Evolutionary conservation across 495 filamentous ascomycete genomes (phyloP).

Genomic region (Penicillium soppii): DNA sequence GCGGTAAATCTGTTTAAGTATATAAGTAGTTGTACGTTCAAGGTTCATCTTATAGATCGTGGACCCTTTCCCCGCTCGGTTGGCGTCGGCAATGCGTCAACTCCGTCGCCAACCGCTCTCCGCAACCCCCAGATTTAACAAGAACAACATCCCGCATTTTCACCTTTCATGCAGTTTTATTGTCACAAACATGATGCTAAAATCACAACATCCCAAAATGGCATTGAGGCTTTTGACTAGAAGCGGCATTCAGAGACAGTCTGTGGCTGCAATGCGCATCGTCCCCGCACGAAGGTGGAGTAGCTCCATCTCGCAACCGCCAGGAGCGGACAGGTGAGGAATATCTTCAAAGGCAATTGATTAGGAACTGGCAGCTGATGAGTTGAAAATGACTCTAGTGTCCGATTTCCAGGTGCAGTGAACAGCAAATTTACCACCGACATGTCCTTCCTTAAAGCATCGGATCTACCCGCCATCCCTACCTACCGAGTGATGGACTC

Average conservation of each 20-base stretch:
- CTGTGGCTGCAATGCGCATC: neutral
- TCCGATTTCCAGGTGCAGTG: constrained; percentile 93
- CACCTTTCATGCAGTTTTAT: no score
- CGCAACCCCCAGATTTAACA: constrained; percentile 27
- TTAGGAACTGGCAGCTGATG: neutral
- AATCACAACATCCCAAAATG: constrained; percentile 21
- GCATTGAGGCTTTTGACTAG: constrained; percentile 19
- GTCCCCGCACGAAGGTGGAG: constrained; percentile 46
- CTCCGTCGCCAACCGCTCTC: constrained; percentile 41
- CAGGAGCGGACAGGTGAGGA: constrained; percentile 61
- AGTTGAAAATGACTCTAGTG: constrained; percentile 40
- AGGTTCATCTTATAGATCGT: neutral
- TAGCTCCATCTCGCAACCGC: constrained; percentile 64
- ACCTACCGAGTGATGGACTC: constrained; percentile 88
- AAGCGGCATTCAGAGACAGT: neutral
- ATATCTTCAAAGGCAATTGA: neutral
- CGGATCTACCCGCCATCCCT: constrained; percentile 64
- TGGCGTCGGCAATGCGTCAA: constrained; percentile 26
- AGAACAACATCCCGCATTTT: neutral
- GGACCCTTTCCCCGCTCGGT: constrained; percentile 8
- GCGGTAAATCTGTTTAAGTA: no score
- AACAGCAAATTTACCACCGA: constrained; percentile 85
- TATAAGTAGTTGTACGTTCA: no score
- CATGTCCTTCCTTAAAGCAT: constrained; percentile 72
- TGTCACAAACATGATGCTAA: neutral